A percentile compares a stretch with the other conserved stretches of the same genome.
These are phyloP conservation scores for Arachis stenosperma DNA, from an alignment of 306 rosid species.

Conservation along the genomic window DNA sequence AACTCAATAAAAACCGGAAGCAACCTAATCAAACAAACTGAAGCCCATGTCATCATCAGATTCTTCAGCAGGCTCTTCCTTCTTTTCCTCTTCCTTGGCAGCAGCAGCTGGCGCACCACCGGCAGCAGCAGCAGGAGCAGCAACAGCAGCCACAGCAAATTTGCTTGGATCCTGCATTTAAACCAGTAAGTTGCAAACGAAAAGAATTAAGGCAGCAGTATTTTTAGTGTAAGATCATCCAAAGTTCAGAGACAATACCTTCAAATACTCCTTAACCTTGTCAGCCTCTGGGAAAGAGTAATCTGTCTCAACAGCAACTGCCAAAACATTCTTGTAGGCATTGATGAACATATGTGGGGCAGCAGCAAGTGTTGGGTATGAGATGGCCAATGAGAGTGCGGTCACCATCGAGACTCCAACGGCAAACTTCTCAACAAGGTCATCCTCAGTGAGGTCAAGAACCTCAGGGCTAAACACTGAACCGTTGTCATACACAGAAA, in stretches of 20 bases:
- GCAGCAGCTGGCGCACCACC: conserved; percentile 52
- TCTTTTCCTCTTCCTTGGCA: conserved; percentile 63
- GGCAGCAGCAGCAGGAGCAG: conserved; percentile 33
- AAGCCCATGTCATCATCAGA: conserved; percentile 51
- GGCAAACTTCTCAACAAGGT: conserved; percentile 73
- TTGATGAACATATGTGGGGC: conserved; percentile 86
- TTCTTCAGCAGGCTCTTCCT: conserved; percentile 68
- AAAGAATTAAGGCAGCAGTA: neutral
- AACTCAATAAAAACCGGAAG: neutral
- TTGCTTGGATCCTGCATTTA: conserved; percentile 59
- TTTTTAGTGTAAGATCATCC: neutral
- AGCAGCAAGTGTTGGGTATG: conserved; percentile 89
- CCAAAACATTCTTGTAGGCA: conserved; percentile 76
- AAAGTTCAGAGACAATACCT: conserved; percentile 46
- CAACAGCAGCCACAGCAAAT: conserved; percentile 51
- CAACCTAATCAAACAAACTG: conserved; percentile 40
- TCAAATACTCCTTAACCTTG: conserved; percentile 72
- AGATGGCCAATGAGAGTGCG: conserved; percentile 70
- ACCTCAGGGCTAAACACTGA: conserved; percentile 89
- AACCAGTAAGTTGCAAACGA: neutral
- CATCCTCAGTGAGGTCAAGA: conserved; percentile 83
- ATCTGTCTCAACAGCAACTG: conserved; percentile 68
- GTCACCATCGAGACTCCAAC: conserved; percentile 78
- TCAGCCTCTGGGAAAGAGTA: conserved; percentile 78
- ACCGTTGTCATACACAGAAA: conserved; percentile 77